Conservation (phyloP, 345 rosid genomes). For the Aurinia saxatilis region DNA sequence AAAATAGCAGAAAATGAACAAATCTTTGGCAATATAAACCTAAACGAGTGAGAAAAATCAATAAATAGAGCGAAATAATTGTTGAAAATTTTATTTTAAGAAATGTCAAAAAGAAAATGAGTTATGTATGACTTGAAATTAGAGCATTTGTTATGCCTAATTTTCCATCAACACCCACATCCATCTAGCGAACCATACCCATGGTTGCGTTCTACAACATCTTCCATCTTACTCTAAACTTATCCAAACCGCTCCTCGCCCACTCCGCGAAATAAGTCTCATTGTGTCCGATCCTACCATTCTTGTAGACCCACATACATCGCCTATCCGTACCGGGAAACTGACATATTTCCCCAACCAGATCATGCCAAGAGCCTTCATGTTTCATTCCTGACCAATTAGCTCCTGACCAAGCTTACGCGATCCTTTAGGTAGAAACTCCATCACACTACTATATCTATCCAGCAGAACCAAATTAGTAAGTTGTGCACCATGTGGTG, state of each 20-base stretch:
- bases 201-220: not conserved
- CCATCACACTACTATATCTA: conserved; percentile 65
- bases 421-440: conserved; percentile 77
- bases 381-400: conserved; percentile 82
- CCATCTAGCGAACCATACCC: not conserved
- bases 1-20: too few relatives aligned
- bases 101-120: too few relatives aligned
- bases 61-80: too few relatives aligned
- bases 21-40: too few relatives aligned
- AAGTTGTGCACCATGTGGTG: conserved; percentile 71
- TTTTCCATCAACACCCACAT: not conserved
- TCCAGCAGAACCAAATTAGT: conserved; percentile 75
- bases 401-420: conserved; percentile 57
- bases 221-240: conserved; percentile 27
- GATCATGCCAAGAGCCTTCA: conserved; percentile 72
- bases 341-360: conserved; percentile 46
- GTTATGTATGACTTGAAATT: too few relatives aligned
- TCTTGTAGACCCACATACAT: conserved; percentile 66
- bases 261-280: conserved; percentile 45
- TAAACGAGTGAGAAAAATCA: too few relatives aligned
- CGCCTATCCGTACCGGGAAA: conserved; percentile 50
- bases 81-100: too few relatives aligned
- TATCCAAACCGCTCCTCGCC: conserved; percentile 40
- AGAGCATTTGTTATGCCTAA: too few relatives aligned
- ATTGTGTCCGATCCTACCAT: conserved; percentile 49